A percentile compares a stretch with the other conserved stretches of the same genome.
Evolutionary conservation across 768 basidiomycete species (phyloP).

Genomic region (Nevesoporus exiguus): DNA sequence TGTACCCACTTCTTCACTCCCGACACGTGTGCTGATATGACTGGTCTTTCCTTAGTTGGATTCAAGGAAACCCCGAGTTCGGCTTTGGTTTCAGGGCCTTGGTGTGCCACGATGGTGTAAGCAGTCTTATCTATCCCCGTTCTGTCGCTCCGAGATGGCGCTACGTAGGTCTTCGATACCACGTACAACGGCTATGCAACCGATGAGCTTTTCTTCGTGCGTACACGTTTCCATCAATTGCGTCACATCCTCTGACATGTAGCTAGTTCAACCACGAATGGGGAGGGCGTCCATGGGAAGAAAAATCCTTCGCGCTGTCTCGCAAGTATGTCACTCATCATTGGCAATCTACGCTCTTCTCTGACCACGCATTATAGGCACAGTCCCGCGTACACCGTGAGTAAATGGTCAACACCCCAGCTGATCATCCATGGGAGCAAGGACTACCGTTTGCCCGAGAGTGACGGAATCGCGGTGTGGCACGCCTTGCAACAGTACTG

Average conservation of each 20-base stretch:
- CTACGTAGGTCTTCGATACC: slow-evolving; percentile 64
- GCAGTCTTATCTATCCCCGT: slow-evolving; percentile 13
- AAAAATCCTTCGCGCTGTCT: slow-evolving; percentile 48
- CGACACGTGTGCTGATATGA: slow-evolving; percentile 1
- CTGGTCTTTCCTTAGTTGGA: slow-evolving; percentile 61
- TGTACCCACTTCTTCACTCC: not conserved
- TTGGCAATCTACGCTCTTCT: not conserved
- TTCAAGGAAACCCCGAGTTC: slow-evolving; percentile 89
- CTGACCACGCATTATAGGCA: slow-evolving; percentile 38
- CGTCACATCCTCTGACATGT: not conserved
- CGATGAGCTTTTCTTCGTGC: slow-evolving; percentile 87
- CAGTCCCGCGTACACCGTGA: slow-evolving; percentile 78
- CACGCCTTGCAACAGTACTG: slow-evolving; percentile 78
- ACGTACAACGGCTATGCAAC: slow-evolving; percentile 82
- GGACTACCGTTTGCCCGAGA: slow-evolving; percentile 84
- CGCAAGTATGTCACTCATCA: slow-evolving; percentile 44
- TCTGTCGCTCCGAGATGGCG: not conserved
- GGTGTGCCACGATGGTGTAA: slow-evolving; percentile 87
- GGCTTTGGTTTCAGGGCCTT: slow-evolving; percentile 89
- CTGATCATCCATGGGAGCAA: slow-evolving; percentile 83
- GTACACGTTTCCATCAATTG: slow-evolving; percentile 23
- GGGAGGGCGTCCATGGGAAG: slow-evolving; percentile 79
- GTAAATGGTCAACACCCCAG: slow-evolving; percentile 84
- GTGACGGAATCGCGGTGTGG: slow-evolving; percentile 80
- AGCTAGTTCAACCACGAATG: slow-evolving; percentile 81